Evolutionary conservation across 768 basidiomycete species (phyloP).

Genomic region (Candolleomyces aberdarensis): DNA sequence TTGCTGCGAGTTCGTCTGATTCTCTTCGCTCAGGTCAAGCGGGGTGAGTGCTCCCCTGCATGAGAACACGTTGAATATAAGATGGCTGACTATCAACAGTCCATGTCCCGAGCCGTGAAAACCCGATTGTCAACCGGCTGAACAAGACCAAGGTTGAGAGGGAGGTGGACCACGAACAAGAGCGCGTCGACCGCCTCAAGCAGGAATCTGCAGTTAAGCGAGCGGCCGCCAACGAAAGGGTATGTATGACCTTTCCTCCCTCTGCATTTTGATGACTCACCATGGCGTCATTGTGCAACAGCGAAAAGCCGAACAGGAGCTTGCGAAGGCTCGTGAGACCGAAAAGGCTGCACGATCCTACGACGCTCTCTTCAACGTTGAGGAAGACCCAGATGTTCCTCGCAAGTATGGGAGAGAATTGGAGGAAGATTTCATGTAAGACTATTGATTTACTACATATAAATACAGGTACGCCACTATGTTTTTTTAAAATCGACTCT

Average conservation of each 20-base stretch:
- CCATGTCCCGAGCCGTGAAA: conserved; percentile 77
- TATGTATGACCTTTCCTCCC: conserved; percentile 21
- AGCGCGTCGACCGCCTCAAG: conserved; percentile 78
- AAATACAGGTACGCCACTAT: not conserved
- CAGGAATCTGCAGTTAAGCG: conserved; percentile 64
- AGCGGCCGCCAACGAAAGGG: conserved; percentile 64
- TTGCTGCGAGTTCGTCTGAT: not conserved
- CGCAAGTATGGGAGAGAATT: conserved; percentile 67
- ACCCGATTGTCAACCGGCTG: conserved; percentile 85
- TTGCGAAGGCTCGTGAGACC: conserved; percentile 73
- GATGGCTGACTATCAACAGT: conserved; percentile 39
- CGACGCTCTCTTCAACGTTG: conserved; percentile 70
- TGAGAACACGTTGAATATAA: not conserved
- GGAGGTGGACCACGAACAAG: conserved; percentile 88
- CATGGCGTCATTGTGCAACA: conserved; percentile 23
- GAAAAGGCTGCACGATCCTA: conserved; percentile 90
- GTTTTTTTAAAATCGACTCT: not conserved
- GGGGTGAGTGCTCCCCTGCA: conserved; percentile 42
- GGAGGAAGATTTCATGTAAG: conserved; percentile 88
- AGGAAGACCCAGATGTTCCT: conserved; percentile 51
- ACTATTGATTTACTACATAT: conserved; percentile 1
- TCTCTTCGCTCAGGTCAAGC: conserved; percentile 58
- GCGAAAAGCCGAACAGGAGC: conserved; percentile 78
- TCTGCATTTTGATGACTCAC: not conserved
- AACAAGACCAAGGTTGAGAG: conserved; percentile 90